A percentile compares a stretch with the other conserved stretches of the same genome.
Evolutionary conservation across 345 rosid species (phyloP).

Genomic region (Murraya koenigii): DNA sequence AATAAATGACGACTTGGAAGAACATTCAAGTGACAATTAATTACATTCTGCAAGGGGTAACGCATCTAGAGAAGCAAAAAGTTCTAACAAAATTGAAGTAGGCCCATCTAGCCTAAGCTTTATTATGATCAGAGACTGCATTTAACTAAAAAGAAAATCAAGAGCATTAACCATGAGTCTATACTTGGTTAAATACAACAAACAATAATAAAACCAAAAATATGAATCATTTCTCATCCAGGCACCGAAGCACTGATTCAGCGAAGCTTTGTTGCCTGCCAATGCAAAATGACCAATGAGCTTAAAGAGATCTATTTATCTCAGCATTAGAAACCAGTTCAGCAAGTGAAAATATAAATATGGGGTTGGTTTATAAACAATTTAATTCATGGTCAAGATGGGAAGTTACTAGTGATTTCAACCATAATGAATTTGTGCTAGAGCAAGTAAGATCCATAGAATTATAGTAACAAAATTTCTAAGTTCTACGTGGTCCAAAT

Average conservation of each 20-base stretch:
- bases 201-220: background rate
- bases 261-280: conserved; percentile 94
- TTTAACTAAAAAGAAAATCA: background rate
- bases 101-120: background rate
- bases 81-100: conserved; percentile 7
- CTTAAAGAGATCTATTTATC: background rate
- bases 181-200: conserved; percentile 10
- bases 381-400: background rate
- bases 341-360: background rate
- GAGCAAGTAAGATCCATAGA: background rate
- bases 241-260: conserved; percentile 67
- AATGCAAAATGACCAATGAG: conserved; percentile 13
- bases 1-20: background rate
- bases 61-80: background rate
- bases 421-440: background rate
- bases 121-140: background rate
- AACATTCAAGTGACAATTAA: background rate
- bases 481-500: background rate
- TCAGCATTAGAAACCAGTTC: conserved; percentile 8
- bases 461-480: background rate
- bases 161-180: conserved; percentile 4
- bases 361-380: background rate
- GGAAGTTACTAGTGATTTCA: background rate
- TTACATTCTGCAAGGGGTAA: background rate
- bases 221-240: conserved; percentile 64